phyloP scores from a whole-genome alignment of 2,329 filamentous ascomycete species.

The Anisogramma anomala region DNA sequence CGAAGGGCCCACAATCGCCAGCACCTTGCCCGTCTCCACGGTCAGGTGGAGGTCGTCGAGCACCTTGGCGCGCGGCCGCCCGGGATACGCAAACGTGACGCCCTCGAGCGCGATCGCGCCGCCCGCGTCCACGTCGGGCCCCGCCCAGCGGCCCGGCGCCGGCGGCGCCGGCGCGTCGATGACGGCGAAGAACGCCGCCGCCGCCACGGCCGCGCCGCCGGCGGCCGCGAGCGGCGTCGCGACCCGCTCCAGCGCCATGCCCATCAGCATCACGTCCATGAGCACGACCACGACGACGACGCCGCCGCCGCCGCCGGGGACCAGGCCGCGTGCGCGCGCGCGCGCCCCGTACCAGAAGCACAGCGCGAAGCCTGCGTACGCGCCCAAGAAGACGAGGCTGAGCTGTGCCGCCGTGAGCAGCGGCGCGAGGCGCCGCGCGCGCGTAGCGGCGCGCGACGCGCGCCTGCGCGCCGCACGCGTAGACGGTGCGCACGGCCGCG shows the following conservation, averaged over 20 bases:
- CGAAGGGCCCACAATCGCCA: conserved; percentile 62
- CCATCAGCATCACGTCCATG: conserved; percentile 47
- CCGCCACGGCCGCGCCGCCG: conserved; percentile 45
- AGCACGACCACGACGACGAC: conserved; percentile 46
- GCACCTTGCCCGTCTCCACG: conserved; percentile 54
- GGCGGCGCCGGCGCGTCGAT: conserved; percentile 37
- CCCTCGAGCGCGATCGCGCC: conserved; percentile 49
- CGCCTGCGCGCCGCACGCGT: conserved; percentile 49
- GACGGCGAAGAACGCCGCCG: conserved; percentile 45
- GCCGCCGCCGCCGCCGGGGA: conserved; percentile 33
- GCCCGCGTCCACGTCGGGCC: conserved; percentile 36
- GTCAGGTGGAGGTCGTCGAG: conserved; percentile 46
- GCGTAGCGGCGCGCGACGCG: conserved; percentile 42
- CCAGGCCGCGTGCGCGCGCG: conserved; percentile 32
- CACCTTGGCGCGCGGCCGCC: conserved; percentile 50
- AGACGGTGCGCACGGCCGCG: conserved; percentile 47
- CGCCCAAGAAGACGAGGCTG: conserved; percentile 42
- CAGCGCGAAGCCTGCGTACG: conserved; percentile 39
- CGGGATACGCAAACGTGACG: conserved; percentile 64
- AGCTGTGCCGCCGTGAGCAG: conserved; percentile 43
- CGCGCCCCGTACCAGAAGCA: conserved; percentile 53
- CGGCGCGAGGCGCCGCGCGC: conserved; percentile 37
- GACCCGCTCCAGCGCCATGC: conserved; percentile 44
- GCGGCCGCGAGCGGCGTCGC: conserved; percentile 48
- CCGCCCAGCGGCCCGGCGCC: conserved; percentile 28